A percentile compares a stretch with the other conserved stretches of the same genome.
These are phyloP conservation scores for Phytophthora pisi DNA, from an alignment of 352 stramenopile genomes.

Conservation along the genomic window DNA sequence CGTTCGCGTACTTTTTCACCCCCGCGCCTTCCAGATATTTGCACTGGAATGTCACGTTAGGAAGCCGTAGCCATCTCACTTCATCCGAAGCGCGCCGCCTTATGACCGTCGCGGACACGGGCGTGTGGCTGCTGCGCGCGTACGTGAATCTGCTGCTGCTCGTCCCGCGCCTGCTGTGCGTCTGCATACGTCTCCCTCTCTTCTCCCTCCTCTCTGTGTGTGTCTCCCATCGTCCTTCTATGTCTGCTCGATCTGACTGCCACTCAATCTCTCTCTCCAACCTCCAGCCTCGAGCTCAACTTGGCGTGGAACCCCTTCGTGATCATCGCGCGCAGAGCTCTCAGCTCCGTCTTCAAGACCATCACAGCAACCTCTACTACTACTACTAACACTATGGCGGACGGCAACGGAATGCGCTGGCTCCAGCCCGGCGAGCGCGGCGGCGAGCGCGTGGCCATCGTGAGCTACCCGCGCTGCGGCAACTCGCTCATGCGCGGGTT, in stretches of 20 bases:
- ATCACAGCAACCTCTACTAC: slow-evolving; percentile 1
- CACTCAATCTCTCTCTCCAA: slow-evolving; percentile 14
- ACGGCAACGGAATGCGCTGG: slow-evolving; percentile 58
- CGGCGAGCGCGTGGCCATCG: slow-evolving; percentile 86
- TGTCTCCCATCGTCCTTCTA: slow-evolving; percentile 25
- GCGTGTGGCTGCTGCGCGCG: slow-evolving; percentile 58
- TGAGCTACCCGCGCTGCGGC: slow-evolving; percentile 97
- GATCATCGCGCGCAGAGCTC: slow-evolving; percentile 46
- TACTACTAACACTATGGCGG: slow-evolving; percentile 10
- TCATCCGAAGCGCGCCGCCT: neutral
- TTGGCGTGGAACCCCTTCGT: slow-evolving; percentile 74
- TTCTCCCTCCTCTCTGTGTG: neutral
- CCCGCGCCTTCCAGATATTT: neutral
- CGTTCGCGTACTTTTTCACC: neutral
- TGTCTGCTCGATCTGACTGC: slow-evolving; percentile 27
- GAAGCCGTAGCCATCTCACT: neutral
- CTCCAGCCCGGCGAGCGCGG: slow-evolving; percentile 64
- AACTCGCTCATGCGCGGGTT: slow-evolving; percentile 97
- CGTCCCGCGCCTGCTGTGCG: slow-evolving; percentile 71
- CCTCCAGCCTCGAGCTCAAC: slow-evolving; percentile 56
- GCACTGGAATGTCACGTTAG: neutral
- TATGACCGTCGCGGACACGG: slow-evolving; percentile 36
- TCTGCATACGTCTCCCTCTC: slow-evolving; percentile 2
- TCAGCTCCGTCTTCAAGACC: slow-evolving; percentile 36
- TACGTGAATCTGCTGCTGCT: slow-evolving; percentile 73